Evolutionary conservation across 345 rosid species (phyloP).

Genomic region (Heritiera littoralis): DNA sequence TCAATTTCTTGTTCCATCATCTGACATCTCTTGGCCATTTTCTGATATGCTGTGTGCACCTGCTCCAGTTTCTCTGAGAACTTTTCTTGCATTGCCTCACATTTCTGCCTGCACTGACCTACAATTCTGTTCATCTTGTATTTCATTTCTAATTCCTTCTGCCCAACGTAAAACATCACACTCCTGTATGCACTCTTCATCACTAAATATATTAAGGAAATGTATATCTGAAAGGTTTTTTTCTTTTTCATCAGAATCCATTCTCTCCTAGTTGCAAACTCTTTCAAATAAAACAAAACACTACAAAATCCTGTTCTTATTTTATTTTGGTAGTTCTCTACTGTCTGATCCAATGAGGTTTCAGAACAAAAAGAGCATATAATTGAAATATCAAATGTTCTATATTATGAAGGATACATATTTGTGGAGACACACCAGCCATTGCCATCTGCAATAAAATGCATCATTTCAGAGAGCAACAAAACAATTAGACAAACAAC

Average conservation of each 20-base stretch:
- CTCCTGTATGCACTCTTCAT: constrained; percentile 95
- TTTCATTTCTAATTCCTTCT: constrained; percentile 95
- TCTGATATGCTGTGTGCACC: constrained; percentile 86
- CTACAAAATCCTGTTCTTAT: not conserved
- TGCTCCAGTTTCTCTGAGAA: constrained; percentile 90
- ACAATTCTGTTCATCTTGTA: constrained; percentile 81
- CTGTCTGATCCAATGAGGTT: not conserved
- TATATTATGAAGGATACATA: constrained; percentile 59
- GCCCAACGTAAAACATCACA: constrained; percentile 82
- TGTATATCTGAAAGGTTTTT: constrained; percentile 14
- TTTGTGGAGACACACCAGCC: constrained; percentile 95
- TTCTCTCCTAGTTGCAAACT: not conserved
- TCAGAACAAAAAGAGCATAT: not conserved
- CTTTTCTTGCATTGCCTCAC: constrained; percentile 86
- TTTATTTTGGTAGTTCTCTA: constrained; percentile 2
- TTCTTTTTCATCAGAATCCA: not conserved
- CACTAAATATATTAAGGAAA: constrained; percentile 59
- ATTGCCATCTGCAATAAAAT: constrained; percentile 71
- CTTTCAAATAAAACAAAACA: constrained; percentile 12
- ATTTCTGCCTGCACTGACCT: constrained; percentile 86
- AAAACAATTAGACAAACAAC: constrained; percentile 7
- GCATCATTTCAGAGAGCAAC: constrained; percentile 13
- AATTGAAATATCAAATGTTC: not conserved
- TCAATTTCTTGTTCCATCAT: constrained; percentile 92
- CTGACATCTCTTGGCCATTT: constrained; percentile 82